Base-by-base conservation (phyloP, 2,329 filamentous ascomycete species). In the Trichoderma endophyticum region DNA sequence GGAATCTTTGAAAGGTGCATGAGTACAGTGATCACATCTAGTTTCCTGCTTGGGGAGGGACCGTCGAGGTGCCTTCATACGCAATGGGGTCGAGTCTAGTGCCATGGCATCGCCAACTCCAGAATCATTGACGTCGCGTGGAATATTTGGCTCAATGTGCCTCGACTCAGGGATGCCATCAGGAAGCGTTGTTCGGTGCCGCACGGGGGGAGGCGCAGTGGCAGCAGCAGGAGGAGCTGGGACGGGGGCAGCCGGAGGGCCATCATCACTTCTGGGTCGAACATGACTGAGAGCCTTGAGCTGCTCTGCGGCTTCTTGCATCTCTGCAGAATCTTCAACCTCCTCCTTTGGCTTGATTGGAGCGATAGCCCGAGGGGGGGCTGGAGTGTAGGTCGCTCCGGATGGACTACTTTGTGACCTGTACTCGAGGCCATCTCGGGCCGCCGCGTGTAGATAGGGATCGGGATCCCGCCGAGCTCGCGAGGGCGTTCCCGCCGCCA, bases 301-400 rank as follows among this genome's bases (percentile, higher is more conserved):
- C 78, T 91, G 89, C 77, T 91, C 89, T 4, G 89, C 89, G 24
- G 89, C 89, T 78, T 91, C 88, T 75, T 91, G 88, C 88, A 91
- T 91, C 80, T 91, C 89, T 9, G 87, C 89, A n/a, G 89, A 89
- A 71, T 91, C 89, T 76, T 90, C 89, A 6, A 79, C 79, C 15
- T 81, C 80, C 12, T 80, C 77, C 70, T 82, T 82, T 2, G 78
- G 73, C 67, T 82, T 81, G 18, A 74, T 73, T 1, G 78, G 75
- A 5, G 73, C 60, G 12, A 71, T 70, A 1, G 71, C 69, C 4
- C 75, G 63, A 32, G 76, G 64, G 30, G 75, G 68, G 4, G 73
- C 68, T 36, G 78, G 64, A 28, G 76, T 73, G 54, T 75, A 80
- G 9, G 74, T 34, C 2, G 70, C 70, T 6, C 73, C 73, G 14